Base-by-base conservation (phyloP, 345 rosid genomes). In the Sonneratia caseolaris region DNA sequence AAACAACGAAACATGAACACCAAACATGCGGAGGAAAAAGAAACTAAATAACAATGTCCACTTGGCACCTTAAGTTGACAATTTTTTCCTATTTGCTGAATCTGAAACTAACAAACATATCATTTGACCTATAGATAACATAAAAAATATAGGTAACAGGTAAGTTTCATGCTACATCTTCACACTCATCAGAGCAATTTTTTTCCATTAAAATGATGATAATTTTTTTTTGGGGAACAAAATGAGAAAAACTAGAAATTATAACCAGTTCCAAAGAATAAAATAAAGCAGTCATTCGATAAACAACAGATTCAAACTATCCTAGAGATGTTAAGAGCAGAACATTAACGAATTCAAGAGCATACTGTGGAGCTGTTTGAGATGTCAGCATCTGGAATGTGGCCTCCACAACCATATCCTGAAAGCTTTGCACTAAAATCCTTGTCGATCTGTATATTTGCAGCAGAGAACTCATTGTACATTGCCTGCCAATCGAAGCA, bases 371-470 rank as follows among this genome's bases (percentile, higher is more conserved):
- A 80, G 64, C 84, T 84, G 51, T 75, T 82, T 19, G 97, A 77
- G 55, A 91, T 84, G 73, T 91, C 96, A 0, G 87, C 70, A 79
- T 95, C 97, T 0, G 92, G 97, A 14, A 85, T 83, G 70, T 86
- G 89, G 72, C 97, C 87, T 38, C 85, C 92, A 37, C 94, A 95
- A 64, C 99, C 97, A 73, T 92, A 95, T 59, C 99, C 99, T 1
- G 97, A 95, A 69, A 95, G 89, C 86, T 90, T 95, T 15, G 92
- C 99, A 32, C 96, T 95, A 71, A 95, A 95, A 77, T 95, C 99
- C 81, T 90, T 95, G 72, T 95, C 93, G 1, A 95, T 90, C 78
- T 95, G 99, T 80, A 95, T 92, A 80, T 88, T 95, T 73, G 89
- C 87, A 7, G 99, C 85, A 10, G 97, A 90, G 81, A 95, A 95